phyloP scores from a whole-genome alignment of 2,329 filamentous ascomycete genomes.

The Hypoxylon sp. region DNA sequence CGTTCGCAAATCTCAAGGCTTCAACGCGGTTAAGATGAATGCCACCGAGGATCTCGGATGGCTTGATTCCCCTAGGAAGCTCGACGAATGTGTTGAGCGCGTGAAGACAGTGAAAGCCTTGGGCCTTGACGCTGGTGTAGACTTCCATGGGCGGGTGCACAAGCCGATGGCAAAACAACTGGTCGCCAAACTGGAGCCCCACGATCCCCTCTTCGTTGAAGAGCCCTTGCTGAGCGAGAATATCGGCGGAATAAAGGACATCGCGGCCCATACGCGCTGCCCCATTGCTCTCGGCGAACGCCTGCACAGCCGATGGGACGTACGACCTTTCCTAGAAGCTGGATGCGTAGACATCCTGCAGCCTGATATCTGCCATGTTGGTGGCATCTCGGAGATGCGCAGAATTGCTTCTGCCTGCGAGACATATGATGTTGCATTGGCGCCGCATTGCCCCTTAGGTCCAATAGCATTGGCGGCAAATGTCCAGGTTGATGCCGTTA shows the following conservation, averaged over 20 bases:
- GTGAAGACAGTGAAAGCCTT: slow-evolving; percentile 77
- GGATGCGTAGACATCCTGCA: slow-evolving; percentile 79
- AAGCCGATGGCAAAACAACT: slow-evolving; percentile 87
- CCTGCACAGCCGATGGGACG: slow-evolving; percentile 80
- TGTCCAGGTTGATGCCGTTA: slow-evolving; percentile 74
- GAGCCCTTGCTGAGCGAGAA: slow-evolving; percentile 81
- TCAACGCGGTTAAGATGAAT: slow-evolving; percentile 83
- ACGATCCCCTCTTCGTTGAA: slow-evolving; percentile 81
- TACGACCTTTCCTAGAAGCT: slow-evolving; percentile 78
- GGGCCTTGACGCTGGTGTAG: slow-evolving; percentile 80
- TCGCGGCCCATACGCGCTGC: slow-evolving; percentile 67
- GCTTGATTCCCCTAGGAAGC: slow-evolving; percentile 77
- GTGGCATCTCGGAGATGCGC: slow-evolving; percentile 79
- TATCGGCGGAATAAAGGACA: slow-evolving; percentile 72
- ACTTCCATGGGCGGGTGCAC: slow-evolving; percentile 84
- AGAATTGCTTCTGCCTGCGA: slow-evolving; percentile 80
- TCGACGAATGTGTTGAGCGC: slow-evolving; percentile 76
- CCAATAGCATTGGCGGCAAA: slow-evolving; percentile 80
- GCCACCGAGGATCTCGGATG: slow-evolving; percentile 82
- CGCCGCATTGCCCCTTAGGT: slow-evolving; percentile 80
- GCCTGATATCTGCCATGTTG: slow-evolving; percentile 79
- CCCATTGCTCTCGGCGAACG: slow-evolving; percentile 82
- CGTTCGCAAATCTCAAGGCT: slow-evolving; percentile 71
- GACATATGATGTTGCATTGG: slow-evolving; percentile 79
- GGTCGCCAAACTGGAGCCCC: slow-evolving; percentile 75